phyloP scores from a whole-genome alignment of 129 eudicot genomes.

The Solidago caesia region DNA sequence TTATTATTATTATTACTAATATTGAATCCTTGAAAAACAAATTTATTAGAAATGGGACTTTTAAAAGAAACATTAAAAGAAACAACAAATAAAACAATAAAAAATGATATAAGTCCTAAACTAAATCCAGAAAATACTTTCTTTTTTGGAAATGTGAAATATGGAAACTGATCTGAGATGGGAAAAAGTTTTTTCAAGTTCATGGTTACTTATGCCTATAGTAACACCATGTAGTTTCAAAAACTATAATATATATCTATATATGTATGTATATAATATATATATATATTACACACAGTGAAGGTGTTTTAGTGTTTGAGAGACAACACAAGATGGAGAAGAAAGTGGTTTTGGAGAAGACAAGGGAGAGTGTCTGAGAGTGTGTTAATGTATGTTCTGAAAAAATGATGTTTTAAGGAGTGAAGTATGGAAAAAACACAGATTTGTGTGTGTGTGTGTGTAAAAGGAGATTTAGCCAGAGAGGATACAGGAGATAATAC shows the following conservation, averaged over 20 bases:
- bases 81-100: constrained; percentile 39
- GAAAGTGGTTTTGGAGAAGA: constrained; percentile 15
- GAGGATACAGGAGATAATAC: constrained; percentile 1
- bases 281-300: constrained; percentile 12
- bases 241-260: not conserved
- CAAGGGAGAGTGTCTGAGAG: constrained; percentile 1
- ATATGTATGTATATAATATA: not conserved
- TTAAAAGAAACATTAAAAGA: constrained; percentile 49
- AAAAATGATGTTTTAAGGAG: constrained; percentile 7
- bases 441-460: constrained; percentile 6
- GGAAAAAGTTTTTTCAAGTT: constrained; percentile 51
- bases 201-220: constrained; percentile 33
- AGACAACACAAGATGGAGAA: constrained; percentile 6
- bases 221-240: constrained; percentile 16
- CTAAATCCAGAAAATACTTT: constrained; percentile 68
- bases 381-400: constrained; percentile 6
- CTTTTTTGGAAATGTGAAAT: constrained; percentile 41
- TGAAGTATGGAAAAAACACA: constrained; percentile 12
- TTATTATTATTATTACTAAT: constrained; percentile 31
- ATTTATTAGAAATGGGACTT: constrained; percentile 46
- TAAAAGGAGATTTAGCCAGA: constrained; percentile 19
- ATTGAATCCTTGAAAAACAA: constrained; percentile 43
- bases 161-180: constrained; percentile 53
- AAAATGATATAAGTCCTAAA: constrained; percentile 46
- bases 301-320: not conserved